Evolutionary conservation across 2,329 filamentous ascomycete genomes (phyloP).

Genomic region (Aspergillus clavatus): DNA sequence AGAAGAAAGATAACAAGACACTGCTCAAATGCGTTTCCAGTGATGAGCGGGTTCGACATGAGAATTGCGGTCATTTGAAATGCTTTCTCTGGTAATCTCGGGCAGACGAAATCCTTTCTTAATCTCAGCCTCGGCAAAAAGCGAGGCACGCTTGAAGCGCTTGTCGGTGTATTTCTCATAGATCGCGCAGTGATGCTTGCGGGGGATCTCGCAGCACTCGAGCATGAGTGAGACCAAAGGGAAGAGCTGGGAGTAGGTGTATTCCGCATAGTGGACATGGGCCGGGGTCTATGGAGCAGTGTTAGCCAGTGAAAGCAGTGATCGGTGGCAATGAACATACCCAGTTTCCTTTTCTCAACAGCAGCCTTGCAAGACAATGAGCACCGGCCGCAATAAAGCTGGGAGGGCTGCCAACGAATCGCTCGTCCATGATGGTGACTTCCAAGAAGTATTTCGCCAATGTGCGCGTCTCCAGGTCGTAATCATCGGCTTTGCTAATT

Average conservation of each 20-base stretch:
- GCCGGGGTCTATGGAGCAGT: conserved; percentile 58
- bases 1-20: conserved; percentile 5
- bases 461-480: conserved; percentile 90
- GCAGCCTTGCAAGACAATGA: conserved; percentile 82
- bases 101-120: conserved; percentile 55
- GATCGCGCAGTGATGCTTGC: conserved; percentile 77
- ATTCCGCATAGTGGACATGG: conserved; percentile 90
- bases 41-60: conserved; percentile 12
- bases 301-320: conserved; percentile 15
- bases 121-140: conserved; percentile 73
- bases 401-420: conserved; percentile 84
- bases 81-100: conserved; percentile 18
- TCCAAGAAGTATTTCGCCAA: conserved; percentile 97
- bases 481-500: conserved; percentile 98
- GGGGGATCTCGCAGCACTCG: conserved; percentile 79
- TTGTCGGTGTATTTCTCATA: conserved; percentile 89
- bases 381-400: conserved; percentile 89
- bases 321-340: conserved; percentile 51
- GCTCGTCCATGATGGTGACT: conserved; percentile 95
- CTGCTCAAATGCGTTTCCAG: conserved; percentile 17
- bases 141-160: conserved; percentile 78
- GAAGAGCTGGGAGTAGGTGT: conserved; percentile 79
- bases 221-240: conserved; percentile 72
- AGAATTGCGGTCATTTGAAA: conserved; percentile 9
- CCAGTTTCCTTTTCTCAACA: conserved; percentile 90